Percentiles rank a stretch among this genome's conserved stretches.
Evolutionary conservation across 768 basidiomycete genomes (phyloP).

Genomic region (Boletus rubescentipes): DNA sequence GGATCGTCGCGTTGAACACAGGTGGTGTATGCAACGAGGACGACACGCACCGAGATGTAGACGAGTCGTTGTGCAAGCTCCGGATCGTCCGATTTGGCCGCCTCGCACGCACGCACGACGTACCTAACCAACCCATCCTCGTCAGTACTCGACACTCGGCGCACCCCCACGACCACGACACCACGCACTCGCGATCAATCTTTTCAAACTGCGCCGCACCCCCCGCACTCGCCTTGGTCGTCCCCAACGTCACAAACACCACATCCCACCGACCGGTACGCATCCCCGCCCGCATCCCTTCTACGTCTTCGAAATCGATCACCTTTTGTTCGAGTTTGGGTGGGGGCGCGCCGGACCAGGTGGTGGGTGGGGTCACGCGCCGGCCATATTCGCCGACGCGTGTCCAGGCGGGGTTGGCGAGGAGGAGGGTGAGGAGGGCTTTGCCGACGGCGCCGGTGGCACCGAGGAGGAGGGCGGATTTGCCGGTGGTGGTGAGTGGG

Average conservation of each 20-base stretch:
- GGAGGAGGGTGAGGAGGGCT: conserved; percentile 58
- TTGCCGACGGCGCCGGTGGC: conserved; percentile 72
- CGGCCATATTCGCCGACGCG: conserved; percentile 73
- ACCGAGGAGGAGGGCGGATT: conserved; percentile 69
- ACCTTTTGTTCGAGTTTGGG: conserved; percentile 55
- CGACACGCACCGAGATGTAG: conserved; percentile 54
- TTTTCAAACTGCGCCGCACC: conserved; percentile 66
- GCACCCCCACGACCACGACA: too few species aligned
- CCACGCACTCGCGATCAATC: conserved; percentile 69
- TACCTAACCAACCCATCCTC: conserved; percentile 42
- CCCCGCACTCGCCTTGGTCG: conserved; percentile 59
- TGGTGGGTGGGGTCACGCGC: conserved; percentile 39
- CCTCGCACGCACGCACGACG: conserved; percentile 70
- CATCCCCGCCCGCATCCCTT: conserved; percentile 41
- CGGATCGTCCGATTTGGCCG: conserved; percentile 52
- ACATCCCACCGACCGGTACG: conserved; percentile 67
- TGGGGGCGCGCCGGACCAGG: not conserved
- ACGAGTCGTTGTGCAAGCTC: conserved; percentile 56
- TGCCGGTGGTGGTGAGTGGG: conserved; percentile 1
- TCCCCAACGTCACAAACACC: conserved; percentile 75
- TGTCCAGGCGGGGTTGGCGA: conserved; percentile 53
- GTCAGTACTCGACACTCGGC: too few species aligned
- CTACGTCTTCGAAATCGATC: conserved; percentile 68
- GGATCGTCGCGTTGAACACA: too few species aligned
- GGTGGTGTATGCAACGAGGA: too few species aligned